phyloP scores from a whole-genome alignment of 352 stramenopile species.

The Phytophthora melonis region DNA sequence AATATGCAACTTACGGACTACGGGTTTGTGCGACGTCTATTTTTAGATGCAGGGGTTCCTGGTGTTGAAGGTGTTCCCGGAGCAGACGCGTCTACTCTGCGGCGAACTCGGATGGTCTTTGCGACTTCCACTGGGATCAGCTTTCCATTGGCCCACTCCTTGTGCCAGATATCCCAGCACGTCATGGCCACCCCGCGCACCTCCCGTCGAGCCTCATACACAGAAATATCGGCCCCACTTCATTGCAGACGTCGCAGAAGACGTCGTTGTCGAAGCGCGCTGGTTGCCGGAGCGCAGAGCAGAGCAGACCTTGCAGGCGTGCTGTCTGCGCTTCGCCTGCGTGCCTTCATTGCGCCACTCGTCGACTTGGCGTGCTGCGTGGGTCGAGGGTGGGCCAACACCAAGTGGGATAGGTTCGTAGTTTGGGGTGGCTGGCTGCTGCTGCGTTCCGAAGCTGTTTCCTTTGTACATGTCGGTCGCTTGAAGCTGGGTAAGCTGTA shows the following conservation, averaged over 20 bases:
- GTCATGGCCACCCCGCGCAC: constrained; percentile 10
- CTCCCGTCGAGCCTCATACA: constrained; percentile 5
- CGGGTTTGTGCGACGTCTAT: not conserved
- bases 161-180: not conserved
- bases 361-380: too few relatives aligned
- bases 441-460: not conserved
- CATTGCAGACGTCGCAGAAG: too few relatives aligned
- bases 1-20: constrained; percentile 6
- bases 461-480: not conserved
- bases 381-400: not conserved
- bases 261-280: constrained; percentile 2
- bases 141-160: constrained; percentile 4
- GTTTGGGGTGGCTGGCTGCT: not conserved
- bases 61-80: not conserved
- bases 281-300: not conserved
- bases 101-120: not conserved
- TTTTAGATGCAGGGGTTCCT: constrained; percentile 4
- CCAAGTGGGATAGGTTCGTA: not conserved
- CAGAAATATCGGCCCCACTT: not conserved
- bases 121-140: constrained; percentile 4
- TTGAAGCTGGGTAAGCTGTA: not conserved
- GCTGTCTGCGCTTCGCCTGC: too few relatives aligned
- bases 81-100: not conserved
- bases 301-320: not conserved
- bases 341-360: too few relatives aligned